phyloP scores from a whole-genome alignment of 2,329 filamentous ascomycete species.

The Aaosphaeria pasadenensis region DNA sequence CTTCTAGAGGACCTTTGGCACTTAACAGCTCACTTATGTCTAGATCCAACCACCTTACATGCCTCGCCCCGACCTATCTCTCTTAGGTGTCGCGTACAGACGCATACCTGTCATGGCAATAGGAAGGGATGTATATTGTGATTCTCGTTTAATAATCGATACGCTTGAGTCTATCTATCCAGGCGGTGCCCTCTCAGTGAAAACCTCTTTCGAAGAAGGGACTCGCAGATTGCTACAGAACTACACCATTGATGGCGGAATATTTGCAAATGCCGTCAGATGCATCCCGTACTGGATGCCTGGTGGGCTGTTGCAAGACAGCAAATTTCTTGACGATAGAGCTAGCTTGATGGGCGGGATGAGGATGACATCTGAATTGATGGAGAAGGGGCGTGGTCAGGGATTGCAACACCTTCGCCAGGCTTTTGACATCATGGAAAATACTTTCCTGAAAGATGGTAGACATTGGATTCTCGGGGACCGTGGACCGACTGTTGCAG shows the following conservation, averaged over 20 bases:
- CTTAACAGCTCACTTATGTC: not conserved
- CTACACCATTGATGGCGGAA: constrained; percentile 54
- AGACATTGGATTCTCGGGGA: constrained; percentile 61
- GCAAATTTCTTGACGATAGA: constrained; percentile 59
- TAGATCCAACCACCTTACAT: constrained; percentile 56
- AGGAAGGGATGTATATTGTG: constrained; percentile 31
- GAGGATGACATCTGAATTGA: constrained; percentile 38
- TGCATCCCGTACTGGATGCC: constrained; percentile 58
- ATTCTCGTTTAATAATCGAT: constrained; percentile 29
- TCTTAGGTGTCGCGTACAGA: constrained; percentile 36
- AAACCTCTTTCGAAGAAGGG: constrained; percentile 38
- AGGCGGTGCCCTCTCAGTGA: constrained; percentile 9
- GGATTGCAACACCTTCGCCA: constrained; percentile 55
- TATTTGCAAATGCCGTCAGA: constrained; percentile 54
- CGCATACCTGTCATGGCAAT: constrained; percentile 33
- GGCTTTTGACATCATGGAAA: constrained; percentile 59
- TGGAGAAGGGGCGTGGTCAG: constrained; percentile 50
- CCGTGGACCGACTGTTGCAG: constrained; percentile 55
- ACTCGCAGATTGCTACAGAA: constrained; percentile 56
- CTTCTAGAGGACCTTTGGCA: not conserved
- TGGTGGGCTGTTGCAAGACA: constrained; percentile 53
- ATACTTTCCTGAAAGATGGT: constrained; percentile 62
- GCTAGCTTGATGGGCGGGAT: constrained; percentile 43
- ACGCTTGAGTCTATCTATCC: constrained; percentile 23
- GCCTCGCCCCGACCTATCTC: constrained; percentile 26